phyloP scores from a whole-genome alignment of 2,329 filamentous ascomycete genomes.

The Apiospora pterosperma region DNA sequence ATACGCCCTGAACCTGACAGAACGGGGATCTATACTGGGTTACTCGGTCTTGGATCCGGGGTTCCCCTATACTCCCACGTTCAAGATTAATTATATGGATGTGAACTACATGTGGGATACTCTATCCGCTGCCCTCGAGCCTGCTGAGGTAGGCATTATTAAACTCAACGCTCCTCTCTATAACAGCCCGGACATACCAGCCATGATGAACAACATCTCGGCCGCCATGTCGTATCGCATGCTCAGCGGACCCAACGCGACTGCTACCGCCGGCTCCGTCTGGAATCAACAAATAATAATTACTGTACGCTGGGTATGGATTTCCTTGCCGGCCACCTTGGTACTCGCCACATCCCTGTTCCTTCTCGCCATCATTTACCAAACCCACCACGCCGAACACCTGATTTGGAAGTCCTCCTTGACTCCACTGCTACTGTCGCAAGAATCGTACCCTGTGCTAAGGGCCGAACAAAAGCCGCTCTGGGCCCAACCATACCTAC shows the following conservation, averaged over 20 bases:
- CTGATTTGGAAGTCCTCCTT: conserved; percentile 6
- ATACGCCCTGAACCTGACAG: not conserved
- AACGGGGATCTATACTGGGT: not conserved
- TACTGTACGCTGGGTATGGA: conserved; percentile 2
- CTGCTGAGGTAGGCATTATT: too few relatives aligned
- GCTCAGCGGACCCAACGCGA: conserved; percentile 2
- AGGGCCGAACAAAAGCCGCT: not conserved
- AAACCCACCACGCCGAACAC: not conserved
- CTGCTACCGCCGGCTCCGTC: not conserved
- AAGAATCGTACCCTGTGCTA: not conserved
- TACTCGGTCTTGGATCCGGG: not conserved
- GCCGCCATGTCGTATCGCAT: conserved; percentile 1
- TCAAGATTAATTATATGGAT: not conserved
- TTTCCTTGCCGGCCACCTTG: not conserved
- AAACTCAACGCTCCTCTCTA: not conserved
- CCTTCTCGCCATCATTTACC: not conserved
- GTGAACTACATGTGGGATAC: not conserved
- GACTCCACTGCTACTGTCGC: not conserved
- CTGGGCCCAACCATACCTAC: not conserved
- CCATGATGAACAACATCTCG: not conserved
- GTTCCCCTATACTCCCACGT: not conserved
- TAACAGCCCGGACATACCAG: not conserved
- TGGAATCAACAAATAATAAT: not conserved
- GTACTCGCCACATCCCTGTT: not conserved
- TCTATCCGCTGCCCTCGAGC: not conserved